A percentile compares a stretch with the other conserved stretches of the same genome.
Evolutionary conservation across 345 rosid species (phyloP).

Genomic region (Eucalyptus sp.): DNA sequence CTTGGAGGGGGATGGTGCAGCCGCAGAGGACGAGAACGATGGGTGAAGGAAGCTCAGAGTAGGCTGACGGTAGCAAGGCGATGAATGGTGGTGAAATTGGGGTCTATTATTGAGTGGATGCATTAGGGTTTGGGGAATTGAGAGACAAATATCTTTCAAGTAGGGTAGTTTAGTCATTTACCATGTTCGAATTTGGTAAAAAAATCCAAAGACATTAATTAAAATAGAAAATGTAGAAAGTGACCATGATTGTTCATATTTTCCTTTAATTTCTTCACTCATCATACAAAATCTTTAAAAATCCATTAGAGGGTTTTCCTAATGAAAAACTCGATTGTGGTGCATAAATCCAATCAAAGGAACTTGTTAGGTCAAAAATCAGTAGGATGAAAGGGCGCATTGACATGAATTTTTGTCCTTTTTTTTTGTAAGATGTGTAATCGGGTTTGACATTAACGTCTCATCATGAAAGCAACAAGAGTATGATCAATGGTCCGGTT

Average conservation of each 20-base stretch:
- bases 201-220: background rate
- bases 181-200: background rate
- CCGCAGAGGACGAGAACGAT: background rate
- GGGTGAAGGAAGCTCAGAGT: background rate
- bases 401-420: background rate
- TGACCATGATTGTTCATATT: background rate
- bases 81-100: background rate
- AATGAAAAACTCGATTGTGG: background rate
- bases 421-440: too few relatives aligned
- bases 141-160: background rate
- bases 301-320: background rate
- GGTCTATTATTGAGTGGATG: background rate
- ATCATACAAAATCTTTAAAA: background rate
- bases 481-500: background rate
- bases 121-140: background rate
- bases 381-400: background rate
- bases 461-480: rapidly evolving
- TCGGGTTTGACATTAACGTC: background rate
- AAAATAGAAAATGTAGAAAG: background rate
- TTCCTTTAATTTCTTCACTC: background rate
- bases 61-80: background rate
- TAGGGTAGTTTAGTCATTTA: background rate
- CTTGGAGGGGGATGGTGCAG: background rate
- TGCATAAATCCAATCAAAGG: background rate
- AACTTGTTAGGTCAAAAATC: background rate